Conservation (phyloP, 1,284 basidiomycete species). For the Cryptococcus hybrid region DNA sequence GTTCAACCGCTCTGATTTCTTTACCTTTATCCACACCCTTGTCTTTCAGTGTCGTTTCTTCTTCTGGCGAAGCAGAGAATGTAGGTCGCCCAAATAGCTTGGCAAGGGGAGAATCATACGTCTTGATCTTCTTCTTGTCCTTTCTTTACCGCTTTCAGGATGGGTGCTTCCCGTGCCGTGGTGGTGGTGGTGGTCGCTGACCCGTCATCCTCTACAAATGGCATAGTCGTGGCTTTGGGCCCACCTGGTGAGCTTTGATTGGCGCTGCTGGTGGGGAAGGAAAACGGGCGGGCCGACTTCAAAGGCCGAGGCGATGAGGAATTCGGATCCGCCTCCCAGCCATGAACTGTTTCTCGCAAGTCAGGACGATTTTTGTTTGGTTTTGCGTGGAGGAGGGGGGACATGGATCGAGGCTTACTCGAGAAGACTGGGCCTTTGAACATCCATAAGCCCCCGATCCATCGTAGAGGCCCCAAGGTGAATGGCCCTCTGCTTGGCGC, state of each 20-base stretch:
- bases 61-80: neutral
- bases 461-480: constrained; percentile 22
- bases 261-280: neutral
- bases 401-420: constrained; percentile 26
- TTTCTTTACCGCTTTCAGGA: neutral
- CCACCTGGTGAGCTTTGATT: neutral
- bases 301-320: constrained; percentile 44
- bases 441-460: constrained; percentile 15
- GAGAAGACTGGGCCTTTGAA: constrained; percentile 19
- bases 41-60: neutral
- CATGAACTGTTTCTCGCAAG: constrained; percentile 26
- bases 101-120: constrained; percentile 24
- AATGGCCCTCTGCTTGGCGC: constrained; percentile 19
- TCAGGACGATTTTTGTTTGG: neutral
- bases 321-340: constrained; percentile 40
- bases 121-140: neutral
- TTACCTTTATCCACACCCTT: neutral
- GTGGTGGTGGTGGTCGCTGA: neutral
- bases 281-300: constrained; percentile 31
- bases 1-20: constrained; percentile 51
- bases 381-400: neutral
- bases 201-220: constrained; percentile 2
- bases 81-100: constrained; percentile 25
- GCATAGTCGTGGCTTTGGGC: constrained; percentile 10
- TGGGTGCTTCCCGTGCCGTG: neutral